Base-by-base conservation (phyloP, 2,329 filamentous ascomycete genomes). In the Microcera coccophila region DNA sequence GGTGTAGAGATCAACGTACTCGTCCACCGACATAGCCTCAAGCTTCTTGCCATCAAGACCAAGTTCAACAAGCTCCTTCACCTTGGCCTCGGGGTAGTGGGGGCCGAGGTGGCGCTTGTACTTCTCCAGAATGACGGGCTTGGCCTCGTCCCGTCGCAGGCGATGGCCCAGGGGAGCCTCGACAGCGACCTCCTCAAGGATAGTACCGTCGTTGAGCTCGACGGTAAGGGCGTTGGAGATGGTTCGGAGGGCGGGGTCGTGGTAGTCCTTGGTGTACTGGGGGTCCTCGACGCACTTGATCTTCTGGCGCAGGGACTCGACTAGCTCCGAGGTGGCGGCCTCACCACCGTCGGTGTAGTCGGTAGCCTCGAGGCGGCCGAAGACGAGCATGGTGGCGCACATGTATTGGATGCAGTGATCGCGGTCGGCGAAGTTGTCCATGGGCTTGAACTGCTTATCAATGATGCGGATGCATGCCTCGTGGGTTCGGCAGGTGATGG, bases 361-460 rank as follows among this genome's bases (percentile, higher is more conserved):
- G 53, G 79, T 87, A 38, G 93, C 91, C 59, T 90, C 87, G 50
- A 98, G 85, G 54, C 93, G 90, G 68, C 93, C 89, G 70, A 91
- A 97, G 55, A 86, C 85, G 56, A 98, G 85, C 90, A 97, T 97
- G 61, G 89, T 90, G 52, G 90, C 77, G 64, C 89, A 87, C 93
- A 98, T 98, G 81, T 98, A 98, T 75, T 97, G 93, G 57, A 98
- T 91, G 74, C 93, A 98, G 80, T 98, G 93, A 72, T 98, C 93
- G 63, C 93, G 90, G 73, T 98, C 93, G 63, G 93, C 93, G 64
- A 97, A 98, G 82, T 98, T 98, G 77, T 96, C 90, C 88, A 98
- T 95, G 59, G 90, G 84, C 81, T 96, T 97, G 80, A 95, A 94
- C 74, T 98, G 93, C 80, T 98, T 98, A 81, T 98, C 93, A 62